Conservation (phyloP, 2,329 filamentous ascomycete species). For the Colletotrichum camelliae region DNA sequence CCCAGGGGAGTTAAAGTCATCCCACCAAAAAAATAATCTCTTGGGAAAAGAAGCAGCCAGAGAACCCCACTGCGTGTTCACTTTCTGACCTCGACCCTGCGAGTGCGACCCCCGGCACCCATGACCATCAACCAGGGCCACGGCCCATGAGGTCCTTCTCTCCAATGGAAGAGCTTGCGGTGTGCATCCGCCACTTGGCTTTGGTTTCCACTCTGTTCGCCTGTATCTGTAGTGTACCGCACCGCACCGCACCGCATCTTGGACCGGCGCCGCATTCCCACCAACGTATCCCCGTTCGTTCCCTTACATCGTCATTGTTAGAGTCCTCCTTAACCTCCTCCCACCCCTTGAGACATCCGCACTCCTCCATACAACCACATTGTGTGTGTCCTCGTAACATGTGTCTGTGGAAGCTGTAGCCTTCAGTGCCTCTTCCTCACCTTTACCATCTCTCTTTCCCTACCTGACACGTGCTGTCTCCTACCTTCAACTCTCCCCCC, state of each 20-base stretch:
- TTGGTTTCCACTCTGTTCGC: slow-evolving; percentile 4
- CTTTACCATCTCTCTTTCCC: not conserved
- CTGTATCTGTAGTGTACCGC: not conserved
- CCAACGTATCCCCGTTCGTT: not conserved
- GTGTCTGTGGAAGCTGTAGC: slow-evolving; percentile 14
- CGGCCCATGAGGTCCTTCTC: not conserved
- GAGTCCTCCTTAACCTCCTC: not conserved
- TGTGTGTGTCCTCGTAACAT: slow-evolving; percentile 12
- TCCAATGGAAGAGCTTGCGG: slow-evolving; percentile 10
- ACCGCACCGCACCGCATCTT: not conserved
- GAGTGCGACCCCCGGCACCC: slow-evolving; percentile 9
- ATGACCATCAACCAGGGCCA: slow-evolving; percentile 1
- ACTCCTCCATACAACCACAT: not conserved
- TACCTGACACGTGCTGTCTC: not conserved
- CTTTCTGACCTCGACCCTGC: slow-evolving; percentile 10
- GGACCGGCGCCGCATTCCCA: not conserved
- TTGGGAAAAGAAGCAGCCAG: slow-evolving; percentile 3
- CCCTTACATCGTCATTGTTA: slow-evolving; percentile 20
- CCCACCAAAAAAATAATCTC: slow-evolving; percentile 12
- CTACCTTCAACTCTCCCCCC: not conserved
- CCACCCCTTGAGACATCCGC: slow-evolving; percentile 11
- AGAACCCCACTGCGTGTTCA: slow-evolving; percentile 6
- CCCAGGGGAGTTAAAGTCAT: slow-evolving; percentile 6
- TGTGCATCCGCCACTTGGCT: slow-evolving; percentile 9
- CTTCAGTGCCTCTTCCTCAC: not conserved